These are phyloP conservation scores for Colletotrichum cereale DNA, from an alignment of 2,329 filamentous ascomycete genomes.

Conservation along the genomic window DNA sequence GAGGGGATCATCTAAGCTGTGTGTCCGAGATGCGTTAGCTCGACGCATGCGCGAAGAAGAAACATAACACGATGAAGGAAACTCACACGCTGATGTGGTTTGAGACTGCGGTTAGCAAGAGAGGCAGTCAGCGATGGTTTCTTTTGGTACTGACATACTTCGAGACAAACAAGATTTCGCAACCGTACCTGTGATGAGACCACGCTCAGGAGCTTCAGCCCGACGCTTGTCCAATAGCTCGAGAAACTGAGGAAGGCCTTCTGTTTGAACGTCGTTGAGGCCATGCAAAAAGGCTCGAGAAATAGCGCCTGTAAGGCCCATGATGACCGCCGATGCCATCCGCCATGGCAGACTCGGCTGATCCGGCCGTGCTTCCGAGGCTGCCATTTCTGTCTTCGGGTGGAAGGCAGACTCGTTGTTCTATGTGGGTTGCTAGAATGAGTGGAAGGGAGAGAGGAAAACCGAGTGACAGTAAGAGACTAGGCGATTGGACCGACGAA, in stretches of 20 bases:
- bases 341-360: slow-evolving; percentile 78
- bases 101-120: slow-evolving; percentile 69
- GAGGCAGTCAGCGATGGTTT: slow-evolving; percentile 19
- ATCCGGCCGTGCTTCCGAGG: slow-evolving; percentile 42
- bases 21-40: slow-evolving; percentile 35
- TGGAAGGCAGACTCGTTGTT: background rate
- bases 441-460: slow-evolving; percentile 13
- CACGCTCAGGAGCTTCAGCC: slow-evolving; percentile 74
- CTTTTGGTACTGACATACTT: background rate
- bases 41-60: slow-evolving; percentile 31
- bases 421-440: background rate
- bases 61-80: background rate
- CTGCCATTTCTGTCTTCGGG: slow-evolving; percentile 10
- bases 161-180: background rate
- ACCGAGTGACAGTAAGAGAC: slow-evolving; percentile 5
- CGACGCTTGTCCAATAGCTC: slow-evolving; percentile 79
- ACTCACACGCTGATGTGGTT: slow-evolving; percentile 92
- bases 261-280: slow-evolving; percentile 80
- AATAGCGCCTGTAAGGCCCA: slow-evolving; percentile 78
- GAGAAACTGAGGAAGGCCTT: slow-evolving; percentile 82
- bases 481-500: slow-evolving; percentile 8
- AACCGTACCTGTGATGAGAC: slow-evolving; percentile 77
- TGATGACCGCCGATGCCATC: slow-evolving; percentile 77
- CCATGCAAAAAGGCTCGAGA: slow-evolving; percentile 81
- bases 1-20: slow-evolving; percentile 91